Conservation (phyloP, 352 stramenopile genomes). For the Globisporangium mamillatum region DNA sequence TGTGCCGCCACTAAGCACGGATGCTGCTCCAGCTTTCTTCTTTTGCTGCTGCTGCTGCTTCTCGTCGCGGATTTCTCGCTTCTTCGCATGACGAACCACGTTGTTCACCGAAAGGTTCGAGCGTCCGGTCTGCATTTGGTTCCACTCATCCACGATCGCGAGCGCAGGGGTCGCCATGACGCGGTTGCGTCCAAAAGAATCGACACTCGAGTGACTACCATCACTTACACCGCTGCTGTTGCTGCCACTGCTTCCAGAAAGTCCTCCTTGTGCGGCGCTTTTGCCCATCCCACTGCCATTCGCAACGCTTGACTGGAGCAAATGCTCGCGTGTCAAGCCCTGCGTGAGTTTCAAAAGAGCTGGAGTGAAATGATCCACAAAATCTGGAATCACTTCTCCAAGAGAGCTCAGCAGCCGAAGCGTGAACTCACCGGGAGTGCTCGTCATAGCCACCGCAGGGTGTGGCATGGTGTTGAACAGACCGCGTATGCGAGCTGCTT, state of each 20-base stretch:
- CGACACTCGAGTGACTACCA: conserved; percentile 40
- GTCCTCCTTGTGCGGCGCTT: neutral
- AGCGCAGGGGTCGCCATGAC: conserved; percentile 88
- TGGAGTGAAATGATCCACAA: conserved; percentile 77
- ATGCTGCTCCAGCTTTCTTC: conserved; percentile 34
- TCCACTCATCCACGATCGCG: conserved; percentile 82
- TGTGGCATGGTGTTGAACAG: conserved; percentile 49
- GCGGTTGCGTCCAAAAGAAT: conserved; percentile 76
- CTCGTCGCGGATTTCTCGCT: conserved; percentile 45
- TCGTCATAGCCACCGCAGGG: conserved; percentile 34
- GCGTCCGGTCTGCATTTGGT: conserved; percentile 62
- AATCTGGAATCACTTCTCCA: conserved; percentile 53
- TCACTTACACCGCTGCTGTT: conserved; percentile 29
- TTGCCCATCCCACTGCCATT: conserved; percentile 15
- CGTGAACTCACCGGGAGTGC: conserved; percentile 67
- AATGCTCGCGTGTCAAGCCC: conserved; percentile 79
- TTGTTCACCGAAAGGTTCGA: conserved; percentile 84
- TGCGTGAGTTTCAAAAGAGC: conserved; percentile 82
- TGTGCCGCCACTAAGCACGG: neutral
- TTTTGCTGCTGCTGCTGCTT: conserved; percentile 76
- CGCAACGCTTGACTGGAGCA: conserved; percentile 52
- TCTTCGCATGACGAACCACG: conserved; percentile 63
- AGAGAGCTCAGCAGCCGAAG: conserved; percentile 67
- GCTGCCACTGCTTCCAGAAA: conserved; percentile 7
- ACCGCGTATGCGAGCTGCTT: conserved; percentile 51